Evolutionary conservation across 78 protist genomes (phyloP).

Genomic region (Dictyostelium brefeldianum): DNA sequence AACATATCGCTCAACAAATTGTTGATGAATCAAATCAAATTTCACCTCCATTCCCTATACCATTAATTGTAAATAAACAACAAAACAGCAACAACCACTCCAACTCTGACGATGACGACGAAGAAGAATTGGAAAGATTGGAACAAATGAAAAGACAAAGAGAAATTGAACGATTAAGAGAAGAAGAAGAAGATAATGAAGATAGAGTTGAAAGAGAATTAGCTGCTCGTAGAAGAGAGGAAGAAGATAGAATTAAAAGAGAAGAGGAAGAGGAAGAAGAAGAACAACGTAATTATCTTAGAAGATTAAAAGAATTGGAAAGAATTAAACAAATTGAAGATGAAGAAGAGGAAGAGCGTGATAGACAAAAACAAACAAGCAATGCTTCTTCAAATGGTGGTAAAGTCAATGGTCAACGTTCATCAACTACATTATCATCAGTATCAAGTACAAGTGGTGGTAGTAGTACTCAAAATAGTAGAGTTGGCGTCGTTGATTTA

Average conservation of each 20-base stretch:
- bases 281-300: constrained; percentile 27
- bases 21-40: neutral
- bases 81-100: neutral
- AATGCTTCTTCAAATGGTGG: neutral
- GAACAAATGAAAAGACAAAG: constrained; percentile 66
- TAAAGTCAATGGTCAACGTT: constrained; percentile 5
- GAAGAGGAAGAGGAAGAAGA: constrained; percentile 79
- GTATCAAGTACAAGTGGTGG: neutral
- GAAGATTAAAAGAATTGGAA: constrained; percentile 54
- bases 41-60: constrained; percentile 18
- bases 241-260: constrained; percentile 53
- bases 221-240: constrained; percentile 39
- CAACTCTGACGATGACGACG: constrained; percentile 17
- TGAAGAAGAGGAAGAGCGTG: constrained; percentile 74
- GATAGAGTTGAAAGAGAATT: constrained; percentile 50
- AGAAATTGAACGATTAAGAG: constrained; percentile 64
- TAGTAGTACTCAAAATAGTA: neutral
- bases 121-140: constrained; percentile 51
- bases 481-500: neutral
- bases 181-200: constrained; percentile 77
- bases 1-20: constrained; percentile 11
- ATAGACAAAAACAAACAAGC: neutral
- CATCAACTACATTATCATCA: constrained; percentile 15
- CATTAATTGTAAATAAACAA: neutral
- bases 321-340: constrained; percentile 71